Evolutionary conservation across 2,329 filamentous ascomycete genomes (phyloP).

Genomic region (Aureobasidium sp.): DNA sequence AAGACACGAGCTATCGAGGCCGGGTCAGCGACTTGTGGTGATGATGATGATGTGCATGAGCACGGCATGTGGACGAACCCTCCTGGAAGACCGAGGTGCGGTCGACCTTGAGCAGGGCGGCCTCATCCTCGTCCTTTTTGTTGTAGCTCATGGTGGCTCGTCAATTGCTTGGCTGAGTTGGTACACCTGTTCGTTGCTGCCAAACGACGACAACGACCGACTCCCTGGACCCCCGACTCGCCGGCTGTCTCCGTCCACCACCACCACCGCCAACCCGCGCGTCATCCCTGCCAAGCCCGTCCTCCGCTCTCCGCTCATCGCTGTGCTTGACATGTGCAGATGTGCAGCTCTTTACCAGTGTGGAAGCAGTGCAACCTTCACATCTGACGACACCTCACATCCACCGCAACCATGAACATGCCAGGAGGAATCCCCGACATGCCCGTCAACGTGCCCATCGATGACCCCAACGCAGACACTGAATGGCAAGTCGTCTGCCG

Average conservation of each 20-base stretch:
- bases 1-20: conserved; percentile 73
- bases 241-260: too few relatives aligned
- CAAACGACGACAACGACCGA: too few relatives aligned
- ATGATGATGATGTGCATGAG: conserved; percentile 7
- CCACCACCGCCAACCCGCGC: too few relatives aligned
- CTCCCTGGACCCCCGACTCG: too few relatives aligned
- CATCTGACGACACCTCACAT: neutral
- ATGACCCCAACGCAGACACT: conserved; percentile 93
- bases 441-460: conserved; percentile 72
- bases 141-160: conserved; percentile 71
- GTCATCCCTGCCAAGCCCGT: conserved; percentile 9
- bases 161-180: neutral
- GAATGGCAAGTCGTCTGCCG: conserved; percentile 64
- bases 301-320: neutral
- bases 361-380: too few relatives aligned
- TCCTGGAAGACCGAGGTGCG: conserved; percentile 98
- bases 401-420: conserved; percentile 10
- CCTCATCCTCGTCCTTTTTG: conserved; percentile 99
- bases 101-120: conserved; percentile 92
- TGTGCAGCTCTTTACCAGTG: too few relatives aligned
- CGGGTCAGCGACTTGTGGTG: neutral
- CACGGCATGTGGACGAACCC: conserved; percentile 52
- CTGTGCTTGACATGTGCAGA: neutral
- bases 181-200: neutral
- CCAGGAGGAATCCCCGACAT: conserved; percentile 34